Evolutionary conservation across 2,329 filamentous ascomycete species (phyloP).

Genomic region (Phaeoacremonium minimum): DNA sequence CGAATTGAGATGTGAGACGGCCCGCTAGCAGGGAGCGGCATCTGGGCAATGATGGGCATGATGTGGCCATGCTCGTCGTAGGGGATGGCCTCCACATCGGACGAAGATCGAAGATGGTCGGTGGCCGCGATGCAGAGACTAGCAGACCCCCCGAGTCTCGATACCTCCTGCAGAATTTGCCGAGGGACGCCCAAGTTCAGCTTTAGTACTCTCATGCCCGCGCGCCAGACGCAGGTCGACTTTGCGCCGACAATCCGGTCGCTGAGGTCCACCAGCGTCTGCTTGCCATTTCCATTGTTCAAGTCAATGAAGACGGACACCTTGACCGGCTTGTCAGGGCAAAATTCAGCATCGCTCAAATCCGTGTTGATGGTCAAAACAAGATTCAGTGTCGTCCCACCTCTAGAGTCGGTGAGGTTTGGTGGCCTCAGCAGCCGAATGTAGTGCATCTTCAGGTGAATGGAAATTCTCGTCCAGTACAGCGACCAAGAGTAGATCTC

Average conservation of each 20-base stretch:
- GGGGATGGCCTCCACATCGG: constrained; percentile 14
- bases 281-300: constrained; percentile 9
- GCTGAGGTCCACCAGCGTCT: constrained; percentile 1
- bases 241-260: neutral
- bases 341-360: constrained; percentile 50
- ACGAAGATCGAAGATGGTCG: constrained; percentile 11
- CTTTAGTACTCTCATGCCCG: constrained; percentile 30
- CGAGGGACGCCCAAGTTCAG: constrained; percentile 20
- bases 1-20: constrained; percentile 21
- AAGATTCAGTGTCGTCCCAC: constrained; percentile 28
- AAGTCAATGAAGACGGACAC: constrained; percentile 25
- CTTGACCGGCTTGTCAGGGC: constrained; percentile 36
- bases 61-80: constrained; percentile 28
- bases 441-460: too few species aligned
- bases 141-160: neutral
- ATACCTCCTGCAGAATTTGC: neutral
- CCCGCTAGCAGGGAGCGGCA: constrained; percentile 11
- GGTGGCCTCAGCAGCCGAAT: constrained; percentile 48
- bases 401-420: constrained; percentile 21
- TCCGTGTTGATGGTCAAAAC: constrained; percentile 54
- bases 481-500: too few species aligned
- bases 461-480: too few species aligned
- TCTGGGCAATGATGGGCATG: constrained; percentile 36
- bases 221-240: constrained; percentile 17
- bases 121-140: constrained; percentile 14